A percentile compares a stretch with the other conserved stretches of the same genome.
These are phyloP conservation scores for Cercospora sp. DNA, from an alignment of 2,329 filamentous ascomycete genomes.

Conservation along the genomic window DNA sequence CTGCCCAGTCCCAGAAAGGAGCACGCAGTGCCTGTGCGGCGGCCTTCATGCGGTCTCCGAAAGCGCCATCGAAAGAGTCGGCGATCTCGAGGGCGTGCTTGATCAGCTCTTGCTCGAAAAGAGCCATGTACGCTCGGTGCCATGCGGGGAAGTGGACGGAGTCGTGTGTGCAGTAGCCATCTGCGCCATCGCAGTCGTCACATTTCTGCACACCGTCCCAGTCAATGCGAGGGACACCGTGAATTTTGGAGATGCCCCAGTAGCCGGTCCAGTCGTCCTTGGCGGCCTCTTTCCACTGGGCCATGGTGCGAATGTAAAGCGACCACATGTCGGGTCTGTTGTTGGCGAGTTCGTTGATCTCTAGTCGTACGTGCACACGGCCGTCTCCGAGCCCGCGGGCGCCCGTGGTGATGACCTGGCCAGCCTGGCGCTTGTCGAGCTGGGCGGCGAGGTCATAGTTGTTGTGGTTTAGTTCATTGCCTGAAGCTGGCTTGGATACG, in stretches of 20 bases:
- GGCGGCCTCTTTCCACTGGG: slow-evolving; percentile 17
- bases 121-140: slow-evolving; percentile 38
- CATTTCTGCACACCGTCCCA: slow-evolving; percentile 36
- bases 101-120: slow-evolving; percentile 39
- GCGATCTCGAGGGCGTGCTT: slow-evolving; percentile 33
- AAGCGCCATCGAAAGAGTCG: slow-evolving; percentile 28
- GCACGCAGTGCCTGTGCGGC: slow-evolving; percentile 32
- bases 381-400: slow-evolving; percentile 24
- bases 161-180: slow-evolving; percentile 41
- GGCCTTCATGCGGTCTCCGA: slow-evolving; percentile 27
- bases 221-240: slow-evolving; percentile 36
- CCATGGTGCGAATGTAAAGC: slow-evolving; percentile 27
- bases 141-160: slow-evolving; percentile 39
- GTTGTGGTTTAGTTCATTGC: not conserved
- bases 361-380: slow-evolving; percentile 22
- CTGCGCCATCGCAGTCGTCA: slow-evolving; percentile 30
- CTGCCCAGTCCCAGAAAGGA: slow-evolving; percentile 36
- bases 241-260: slow-evolving; percentile 25
- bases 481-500: slow-evolving; percentile 22
- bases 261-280: slow-evolving; percentile 20
- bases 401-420: slow-evolving; percentile 24
- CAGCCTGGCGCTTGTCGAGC: slow-evolving; percentile 16
- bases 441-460: slow-evolving; percentile 3
- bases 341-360: slow-evolving; percentile 23
- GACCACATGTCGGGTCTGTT: slow-evolving; percentile 25